Percentiles rank a stretch among this genome's conserved stretches.
These are phyloP conservation scores for Vararia minispora DNA, from an alignment of 768 basidiomycete species.

Conservation along the genomic window DNA sequence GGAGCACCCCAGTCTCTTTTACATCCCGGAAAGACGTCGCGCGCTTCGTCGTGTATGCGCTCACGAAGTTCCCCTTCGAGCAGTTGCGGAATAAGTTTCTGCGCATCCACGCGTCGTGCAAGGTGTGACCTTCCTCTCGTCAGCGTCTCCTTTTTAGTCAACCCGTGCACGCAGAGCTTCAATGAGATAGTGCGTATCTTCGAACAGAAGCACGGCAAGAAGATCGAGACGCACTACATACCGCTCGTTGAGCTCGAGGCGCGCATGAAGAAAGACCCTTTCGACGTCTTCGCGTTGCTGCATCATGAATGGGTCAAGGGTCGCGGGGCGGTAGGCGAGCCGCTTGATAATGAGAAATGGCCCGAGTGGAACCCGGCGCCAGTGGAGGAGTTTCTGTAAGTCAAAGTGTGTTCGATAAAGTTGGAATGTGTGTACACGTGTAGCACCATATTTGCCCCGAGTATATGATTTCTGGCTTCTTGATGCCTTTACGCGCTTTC, in stretches of 20 bases:
- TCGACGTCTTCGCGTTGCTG: too few relatives aligned
- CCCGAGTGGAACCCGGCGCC: too few relatives aligned
- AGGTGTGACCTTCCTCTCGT: not conserved
- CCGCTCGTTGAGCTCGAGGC: not conserved
- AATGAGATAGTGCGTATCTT: not conserved
- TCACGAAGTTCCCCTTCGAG: not conserved
- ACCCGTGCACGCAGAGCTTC: not conserved
- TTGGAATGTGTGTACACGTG: too few relatives aligned
- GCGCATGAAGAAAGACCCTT: not conserved
- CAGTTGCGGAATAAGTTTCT: not conserved
- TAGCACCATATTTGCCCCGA: too few relatives aligned
- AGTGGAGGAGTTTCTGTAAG: too few relatives aligned
- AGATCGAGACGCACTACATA: not conserved
- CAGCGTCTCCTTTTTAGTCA: not conserved
- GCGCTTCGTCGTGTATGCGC: not conserved
- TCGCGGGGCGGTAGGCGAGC: too few relatives aligned
- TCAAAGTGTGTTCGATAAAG: too few relatives aligned
- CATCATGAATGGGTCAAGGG: too few relatives aligned
- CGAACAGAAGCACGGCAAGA: not conserved
- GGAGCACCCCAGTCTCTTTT: slow-evolving; percentile 2
- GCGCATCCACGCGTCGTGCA: slow-evolving; percentile 1
- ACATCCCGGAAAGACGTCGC: slow-evolving; percentile 1
- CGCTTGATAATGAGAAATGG: too few relatives aligned
- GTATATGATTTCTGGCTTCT: too few relatives aligned
- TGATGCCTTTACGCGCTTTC: too few relatives aligned